These are phyloP conservation scores for Myotisia sp. DNA, from an alignment of 2,329 filamentous ascomycete species.

Conservation along the genomic window DNA sequence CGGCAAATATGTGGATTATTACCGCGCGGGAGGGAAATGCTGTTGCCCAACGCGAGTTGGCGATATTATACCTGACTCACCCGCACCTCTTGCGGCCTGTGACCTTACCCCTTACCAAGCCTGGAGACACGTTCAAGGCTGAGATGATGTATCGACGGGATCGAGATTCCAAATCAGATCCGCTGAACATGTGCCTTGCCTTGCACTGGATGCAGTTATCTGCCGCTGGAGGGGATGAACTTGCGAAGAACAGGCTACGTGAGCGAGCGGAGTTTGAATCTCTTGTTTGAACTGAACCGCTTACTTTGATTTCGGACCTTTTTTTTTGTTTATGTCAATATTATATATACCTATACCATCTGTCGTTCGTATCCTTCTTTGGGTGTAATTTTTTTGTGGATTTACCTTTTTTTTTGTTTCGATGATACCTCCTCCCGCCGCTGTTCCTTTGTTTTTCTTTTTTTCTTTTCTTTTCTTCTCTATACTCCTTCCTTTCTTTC, in stretches of 20 bases:
- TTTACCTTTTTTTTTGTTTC: slow-evolving; percentile 3
- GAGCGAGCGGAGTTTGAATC: slow-evolving; percentile 53
- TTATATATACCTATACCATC: slow-evolving; percentile 12
- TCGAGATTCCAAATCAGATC: slow-evolving; percentile 57
- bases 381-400: slow-evolving; percentile 1
- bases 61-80: slow-evolving; percentile 82
- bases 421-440: slow-evolving; percentile 15
- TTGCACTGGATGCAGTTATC: slow-evolving; percentile 96
- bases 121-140: slow-evolving; percentile 79
- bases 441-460: slow-evolving; percentile 8
- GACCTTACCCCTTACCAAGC: slow-evolving; percentile 68
- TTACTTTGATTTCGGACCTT: slow-evolving; percentile 1
- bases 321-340: slow-evolving; percentile 11
- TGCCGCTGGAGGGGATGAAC: slow-evolving; percentile 68
- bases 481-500: slow-evolving; percentile 4
- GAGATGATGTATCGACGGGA: slow-evolving; percentile 58
- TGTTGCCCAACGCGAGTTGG: slow-evolving; percentile 81
- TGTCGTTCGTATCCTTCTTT: slow-evolving; percentile 9
- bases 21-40: slow-evolving; percentile 84
- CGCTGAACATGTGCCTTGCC: slow-evolving; percentile 80
- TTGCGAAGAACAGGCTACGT: slow-evolving; percentile 68
- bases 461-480: slow-evolving; percentile 2
- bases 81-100: slow-evolving; percentile 70
- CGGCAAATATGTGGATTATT: slow-evolving; percentile 79
- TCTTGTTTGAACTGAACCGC: slow-evolving; percentile 31